Evolutionary conservation across 2,329 filamentous ascomycete genomes (phyloP), one percentile per base, ranked within the genome.

Genomic region (Pseudogymnoascus destructans): DNA sequence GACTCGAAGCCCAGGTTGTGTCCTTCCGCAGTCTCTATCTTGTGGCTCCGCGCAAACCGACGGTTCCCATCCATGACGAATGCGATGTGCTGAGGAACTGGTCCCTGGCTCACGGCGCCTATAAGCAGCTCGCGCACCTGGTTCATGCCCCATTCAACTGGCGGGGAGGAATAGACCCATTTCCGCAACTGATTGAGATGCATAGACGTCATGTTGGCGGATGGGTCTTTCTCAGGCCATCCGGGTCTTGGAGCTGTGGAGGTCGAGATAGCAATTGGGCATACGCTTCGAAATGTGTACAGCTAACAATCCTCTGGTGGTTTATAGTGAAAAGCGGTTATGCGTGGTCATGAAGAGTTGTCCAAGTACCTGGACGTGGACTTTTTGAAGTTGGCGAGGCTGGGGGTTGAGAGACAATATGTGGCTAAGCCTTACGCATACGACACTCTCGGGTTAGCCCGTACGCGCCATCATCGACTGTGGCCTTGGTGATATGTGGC

Each of bases 1-100:
- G 93, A 91, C 74, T 98, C 93, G 66, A 97, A 98, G 1, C 93
- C 93, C 65, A 95, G 75, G 70, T 95, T 91, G 70, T 98, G 93
- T 21, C 93, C 93, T 73, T 98, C 92, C 32, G 97, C 85, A 0
- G 91, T 95, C 75, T 98, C 93, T 70, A 98, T 95, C 63, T 92
- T 84, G 73, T 93, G 89, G 62, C 79, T 87, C 61, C 88, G 81
- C 11, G 93, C 93, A 74, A 95, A 98, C 49, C 93, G 86, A 67
- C 93, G 78, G 73, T 98, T 98, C 59, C 93, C 93, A 70, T 98
- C 93, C 93, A 98, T 98, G 66, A 96, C 92, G 69, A 98, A 98
- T n/a, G 93, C 93, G 61, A 98, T 82, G 81, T 98, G 93, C 68
- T 89, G 85, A 8, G 93, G 93, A 58, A 98, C 86, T 1, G 90